Evolutionary conservation across 2,329 filamentous ascomycete species (phyloP), one percentile per base, ranked within the genome.

Genomic region (Cladophialophora exuberans): DNA sequence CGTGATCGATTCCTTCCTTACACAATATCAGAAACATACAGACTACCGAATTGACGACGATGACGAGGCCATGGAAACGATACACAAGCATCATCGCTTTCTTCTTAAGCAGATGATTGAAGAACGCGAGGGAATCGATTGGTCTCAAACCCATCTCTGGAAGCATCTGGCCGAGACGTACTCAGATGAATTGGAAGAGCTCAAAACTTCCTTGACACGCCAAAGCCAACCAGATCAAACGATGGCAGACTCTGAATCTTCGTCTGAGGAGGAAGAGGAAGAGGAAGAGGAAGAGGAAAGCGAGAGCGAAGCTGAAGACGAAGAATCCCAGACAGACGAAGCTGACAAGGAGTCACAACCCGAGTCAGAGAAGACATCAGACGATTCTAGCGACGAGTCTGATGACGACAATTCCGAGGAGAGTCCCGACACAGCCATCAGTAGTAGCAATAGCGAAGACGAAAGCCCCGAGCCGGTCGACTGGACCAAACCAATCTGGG

Each of bases 21-120:
- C 52, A n/a, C 57, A 55, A 13, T 65, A 65, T 43, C 63, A 65
- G 47, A 61, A 64, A 38, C 63, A 65, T 44, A 65, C 63, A 3
- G 63, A 56, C 26, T 65, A 64, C 42, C 60, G 63, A 53, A 58
- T 66, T 58, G 69, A 77, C 57, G 73, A 74, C 54, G 67, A 69
- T 15, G 73, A 77, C 38, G 74, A 78, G 47, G 74, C 75, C n/a
- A 71, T 70, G 20, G 76, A 76, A 51, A 71, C 73, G 2, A 76
- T 79, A 46, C 67, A 75, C 50, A 72, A 72, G 52, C 74, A 79
- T 55, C 71, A 72, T 48, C 60, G 65, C 31, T 79, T 78, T 56
- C 63, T 79, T n/a, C 68, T 79, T 11, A 71, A 68, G 17, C 72
- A 74, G 36, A 79, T 79, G 76, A 62, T 77, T 15, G 72, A 73